Evolutionary conservation across 495 filamentous ascomycete species (phyloP), one percentile per base, ranked within the genome.

Genomic region (Neurospora tetrasperma): DNA sequence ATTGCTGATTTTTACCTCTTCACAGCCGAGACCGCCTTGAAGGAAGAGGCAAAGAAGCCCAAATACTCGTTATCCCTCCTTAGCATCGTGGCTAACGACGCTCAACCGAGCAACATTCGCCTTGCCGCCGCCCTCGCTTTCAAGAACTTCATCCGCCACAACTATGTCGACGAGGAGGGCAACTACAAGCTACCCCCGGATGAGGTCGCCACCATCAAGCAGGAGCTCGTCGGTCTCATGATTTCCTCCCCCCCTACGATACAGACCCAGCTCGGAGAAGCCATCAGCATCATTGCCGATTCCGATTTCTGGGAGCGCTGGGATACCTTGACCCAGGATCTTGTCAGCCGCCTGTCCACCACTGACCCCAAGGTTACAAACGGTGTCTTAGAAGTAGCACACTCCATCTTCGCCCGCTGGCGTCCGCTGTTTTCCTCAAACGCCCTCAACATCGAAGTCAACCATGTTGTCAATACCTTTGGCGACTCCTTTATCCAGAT

Each of bases 351-450:
- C 54, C 86, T 98, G 23, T 91, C 92, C 14, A 86, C 89, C 7
- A 88, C 90, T 73, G 91, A 98, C 79, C 87, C 89, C 73, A 87
- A 88, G 74, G 86, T 90, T 77, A 98, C 97, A 81, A 94, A 93
- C 79, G 96, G 96, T 73, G 94, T 99, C 12, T 85, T 99, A 72
- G 92, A 95, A 82, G 96, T 99, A 54, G 96, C 96, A 62, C 96
- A 99, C 82, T 97, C 95, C 6, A 98, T 99, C 76, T 99, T 98
- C 86, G 93, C 91, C 82, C 86, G 96, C 73, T 99, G 96, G 96
- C 88, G 94, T 71, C 96, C 96, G 27, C 85, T 98, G 12, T 97
- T 95, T 82, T 88, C 92, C 48, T 97, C 94, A 59, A 94, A 98
- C 79, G 91, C 89, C 10, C 88, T 99, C 11, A 98, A 93, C 82